These are phyloP conservation scores for Russula emetica DNA, from an alignment of 768 basidiomycete species.

Conservation along the genomic window DNA sequence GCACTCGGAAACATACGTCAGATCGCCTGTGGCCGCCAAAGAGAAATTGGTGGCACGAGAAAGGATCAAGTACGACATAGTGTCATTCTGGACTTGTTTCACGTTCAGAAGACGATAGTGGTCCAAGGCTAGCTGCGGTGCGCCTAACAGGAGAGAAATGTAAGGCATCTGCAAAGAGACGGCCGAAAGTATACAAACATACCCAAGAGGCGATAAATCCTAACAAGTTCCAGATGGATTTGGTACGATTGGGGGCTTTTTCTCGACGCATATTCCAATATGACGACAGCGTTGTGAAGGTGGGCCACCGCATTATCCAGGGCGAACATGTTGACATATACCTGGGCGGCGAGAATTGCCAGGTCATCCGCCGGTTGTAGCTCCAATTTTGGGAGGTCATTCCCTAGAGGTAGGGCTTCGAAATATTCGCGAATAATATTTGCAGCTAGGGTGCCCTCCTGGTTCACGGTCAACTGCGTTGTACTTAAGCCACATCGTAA, in stretches of 20 bases:
- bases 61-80: slow-evolving; percentile 78
- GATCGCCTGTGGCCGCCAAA: slow-evolving; percentile 66
- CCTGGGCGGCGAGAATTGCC: slow-evolving; percentile 66
- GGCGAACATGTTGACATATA: slow-evolving; percentile 60
- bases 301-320: slow-evolving; percentile 50
- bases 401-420: slow-evolving; percentile 61
- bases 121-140: slow-evolving; percentile 65
- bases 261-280: slow-evolving; percentile 68
- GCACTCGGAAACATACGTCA: slow-evolving; percentile 72
- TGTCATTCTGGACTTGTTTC: slow-evolving; percentile 87
- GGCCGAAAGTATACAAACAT: slow-evolving; percentile 22
- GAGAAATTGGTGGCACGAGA: slow-evolving; percentile 78
- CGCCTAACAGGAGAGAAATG: slow-evolving; percentile 45
- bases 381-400: slow-evolving; percentile 64
- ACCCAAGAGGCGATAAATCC: slow-evolving; percentile 82
- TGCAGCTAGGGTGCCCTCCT: slow-evolving; percentile 49
- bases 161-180: slow-evolving; percentile 1
- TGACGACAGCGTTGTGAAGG: slow-evolving; percentile 57
- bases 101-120: slow-evolving; percentile 75
- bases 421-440: slow-evolving; percentile 60
- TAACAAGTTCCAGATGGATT: slow-evolving; percentile 68
- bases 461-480: slow-evolving; percentile 50
- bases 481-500: slow-evolving; percentile 53
- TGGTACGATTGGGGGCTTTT: slow-evolving; percentile 79
- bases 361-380: slow-evolving; percentile 87